Evolutionary conservation across 352 stramenopile species (phyloP), one percentile per base, ranked within the genome.

Genomic region (Phytophthora boehmeriae): DNA sequence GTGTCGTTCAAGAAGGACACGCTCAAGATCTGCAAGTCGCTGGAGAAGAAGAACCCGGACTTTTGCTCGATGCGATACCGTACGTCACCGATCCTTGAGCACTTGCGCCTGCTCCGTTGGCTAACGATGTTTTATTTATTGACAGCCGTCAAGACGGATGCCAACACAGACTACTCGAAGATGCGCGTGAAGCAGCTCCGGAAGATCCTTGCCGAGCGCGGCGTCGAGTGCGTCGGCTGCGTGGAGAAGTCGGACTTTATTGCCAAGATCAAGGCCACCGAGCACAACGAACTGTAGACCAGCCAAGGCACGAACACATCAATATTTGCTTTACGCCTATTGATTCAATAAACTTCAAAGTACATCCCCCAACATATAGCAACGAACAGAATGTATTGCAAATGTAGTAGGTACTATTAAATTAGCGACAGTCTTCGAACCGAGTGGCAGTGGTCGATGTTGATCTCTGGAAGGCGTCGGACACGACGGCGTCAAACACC

Each of bases 211-310:
- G 74, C 60, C 30, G 93, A 98, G 60, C 89, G 94, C 66, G 96
- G 95, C 51, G 83, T 98, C 46, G 80, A 93, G 67, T 98, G 95
- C 74, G 76, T 96, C 38, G 92, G 91, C 28, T 98, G 95, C 61
- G 79, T 98, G 23, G 95, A 98, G 71, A 98, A 98, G 86, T 71
- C 77, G 8, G 95, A 98, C 63, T 98, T 97, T 66, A 95, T 98
- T 59, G 92, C 91, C 73, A 95, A 95, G 69, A 96, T 97, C 77
- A 87, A 98, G 78, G 91, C 92, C 53, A 97, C 90, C 8, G 88
- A 74, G 58, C 84, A 98, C 75, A 63, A 68, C 23, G 88, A 96
- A 57, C 69, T 96, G 72, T 96, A 94, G 73, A 80, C 57, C 43
- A 63, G 20, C n/a, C 39, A 56, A 16, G 38, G 50, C 55, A 13